These are phyloP conservation scores for Spiromastix sp. DNA, from an alignment of 2,329 filamentous ascomycete genomes.

Conservation along the genomic window DNA sequence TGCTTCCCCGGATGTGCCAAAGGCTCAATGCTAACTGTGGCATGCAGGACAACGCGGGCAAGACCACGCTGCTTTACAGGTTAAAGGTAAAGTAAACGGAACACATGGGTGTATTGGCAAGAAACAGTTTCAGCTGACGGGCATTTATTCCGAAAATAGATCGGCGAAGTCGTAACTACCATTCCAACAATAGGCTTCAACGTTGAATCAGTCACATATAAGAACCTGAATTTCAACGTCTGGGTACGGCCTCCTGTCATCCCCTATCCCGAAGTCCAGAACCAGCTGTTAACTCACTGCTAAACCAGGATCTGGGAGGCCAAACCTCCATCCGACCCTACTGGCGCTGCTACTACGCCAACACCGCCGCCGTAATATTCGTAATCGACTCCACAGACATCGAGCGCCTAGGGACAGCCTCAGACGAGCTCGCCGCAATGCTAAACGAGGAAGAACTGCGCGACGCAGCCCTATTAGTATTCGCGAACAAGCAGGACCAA, in stretches of 20 bases:
- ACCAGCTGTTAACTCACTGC: background rate
- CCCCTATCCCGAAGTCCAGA: background rate
- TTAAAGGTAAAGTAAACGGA: slow-evolving; percentile 60
- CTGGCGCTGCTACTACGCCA: slow-evolving; percentile 99
- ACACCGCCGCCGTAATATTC: slow-evolving; percentile 96
- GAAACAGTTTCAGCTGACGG: background rate
- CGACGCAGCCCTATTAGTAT: slow-evolving; percentile 84
- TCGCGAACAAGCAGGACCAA: slow-evolving; percentile 98
- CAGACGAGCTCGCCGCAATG: slow-evolving; percentile 90
- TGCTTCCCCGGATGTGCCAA: slow-evolving; percentile 9
- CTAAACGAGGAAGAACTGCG: slow-evolving; percentile 92
- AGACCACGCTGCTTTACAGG: slow-evolving; percentile 92
- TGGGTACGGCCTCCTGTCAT: slow-evolving; percentile 54
- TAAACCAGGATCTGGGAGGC: slow-evolving; percentile 71
- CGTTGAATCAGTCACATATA: slow-evolving; percentile 96
- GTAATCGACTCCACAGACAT: slow-evolving; percentile 98
- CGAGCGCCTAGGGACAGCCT: slow-evolving; percentile 81
- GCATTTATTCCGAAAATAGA: slow-evolving; percentile 42
- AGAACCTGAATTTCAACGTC: slow-evolving; percentile 97
- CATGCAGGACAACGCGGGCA: slow-evolving; percentile 86
- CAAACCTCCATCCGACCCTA: slow-evolving; percentile 98
- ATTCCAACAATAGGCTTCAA: slow-evolving; percentile 99
- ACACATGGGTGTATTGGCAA: background rate
- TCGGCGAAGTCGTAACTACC: slow-evolving; percentile 96
- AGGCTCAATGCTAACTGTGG: background rate